Percentiles rank a stretch among this genome's conserved stretches.
These are phyloP conservation scores for Aspergillus sp. DNA, from an alignment of 2,329 filamentous ascomycete genomes.

Conservation along the genomic window DNA sequence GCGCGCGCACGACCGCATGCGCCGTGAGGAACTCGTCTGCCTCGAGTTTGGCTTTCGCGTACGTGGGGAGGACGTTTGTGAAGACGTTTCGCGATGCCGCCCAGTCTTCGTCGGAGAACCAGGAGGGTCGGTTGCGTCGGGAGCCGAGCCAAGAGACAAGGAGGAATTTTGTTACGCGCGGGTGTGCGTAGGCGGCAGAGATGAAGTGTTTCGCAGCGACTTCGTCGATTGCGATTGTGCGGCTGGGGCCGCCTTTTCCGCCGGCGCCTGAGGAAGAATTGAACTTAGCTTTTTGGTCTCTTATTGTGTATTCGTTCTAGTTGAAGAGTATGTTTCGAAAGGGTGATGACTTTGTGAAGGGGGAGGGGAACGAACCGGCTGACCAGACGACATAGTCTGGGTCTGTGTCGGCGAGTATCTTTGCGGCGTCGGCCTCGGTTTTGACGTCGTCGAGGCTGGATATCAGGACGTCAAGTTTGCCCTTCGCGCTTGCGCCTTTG, in stretches of 20 bases:
- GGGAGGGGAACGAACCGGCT: slow-evolving; percentile 40
- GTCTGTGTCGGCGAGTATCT: slow-evolving; percentile 56
- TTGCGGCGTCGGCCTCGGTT: slow-evolving; percentile 63
- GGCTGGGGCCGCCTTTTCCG: slow-evolving; percentile 56
- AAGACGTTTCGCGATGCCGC: slow-evolving; percentile 51
- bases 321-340: neutral
- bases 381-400: slow-evolving; percentile 55
- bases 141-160: slow-evolving; percentile 60
- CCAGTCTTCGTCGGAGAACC: slow-evolving; percentile 58
- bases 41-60: slow-evolving; percentile 59
- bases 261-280: slow-evolving; percentile 51
- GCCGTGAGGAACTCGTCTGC: slow-evolving; percentile 61
- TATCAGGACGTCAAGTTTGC: slow-evolving; percentile 71
- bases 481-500: slow-evolving; percentile 57
- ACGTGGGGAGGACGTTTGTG: slow-evolving; percentile 54
- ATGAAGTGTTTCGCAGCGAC: slow-evolving; percentile 61
- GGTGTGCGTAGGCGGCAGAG: slow-evolving; percentile 50
- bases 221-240: slow-evolving; percentile 59
- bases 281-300: neutral
- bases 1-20: slow-evolving; percentile 41
- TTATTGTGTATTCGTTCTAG: neutral
- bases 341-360: neutral
- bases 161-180: slow-evolving; percentile 57
- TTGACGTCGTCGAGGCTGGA: slow-evolving; percentile 73
- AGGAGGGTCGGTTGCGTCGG: slow-evolving; percentile 52